Evolutionary conservation across 306 rosid species (phyloP).

Genomic region (Carpinus fangiana): DNA sequence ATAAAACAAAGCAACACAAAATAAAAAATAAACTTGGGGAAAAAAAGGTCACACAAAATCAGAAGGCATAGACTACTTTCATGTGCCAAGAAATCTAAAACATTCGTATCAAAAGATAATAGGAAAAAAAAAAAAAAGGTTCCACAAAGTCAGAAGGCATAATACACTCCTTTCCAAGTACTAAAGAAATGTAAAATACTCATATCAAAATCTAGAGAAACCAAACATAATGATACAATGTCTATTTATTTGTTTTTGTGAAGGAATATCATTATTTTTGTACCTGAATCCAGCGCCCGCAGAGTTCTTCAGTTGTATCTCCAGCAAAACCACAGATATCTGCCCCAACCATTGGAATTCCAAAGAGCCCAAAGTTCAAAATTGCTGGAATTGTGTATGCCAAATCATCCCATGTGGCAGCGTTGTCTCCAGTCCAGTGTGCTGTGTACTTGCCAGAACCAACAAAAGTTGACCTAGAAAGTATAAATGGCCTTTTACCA

Average conservation of each 20-base stretch:
- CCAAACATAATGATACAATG: neutral
- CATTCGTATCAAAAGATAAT: no score
- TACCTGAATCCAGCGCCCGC: conserved; percentile 95
- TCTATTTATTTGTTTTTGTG: neutral
- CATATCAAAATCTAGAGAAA: neutral
- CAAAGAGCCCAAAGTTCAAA: conserved; percentile 73
- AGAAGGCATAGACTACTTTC: neutral
- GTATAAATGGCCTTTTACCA: conserved; percentile 85
- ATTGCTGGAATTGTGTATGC: conserved; percentile 70
- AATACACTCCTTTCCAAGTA: neutral
- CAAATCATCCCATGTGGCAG: conserved; percentile 82
- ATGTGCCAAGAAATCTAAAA: neutral
- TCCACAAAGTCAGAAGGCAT: neutral
- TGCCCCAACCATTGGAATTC: conserved; percentile 94
- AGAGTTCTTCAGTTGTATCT: conserved; percentile 81
- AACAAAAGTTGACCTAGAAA: conserved; percentile 81
- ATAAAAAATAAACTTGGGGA: neutral
- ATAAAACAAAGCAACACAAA: neutral
- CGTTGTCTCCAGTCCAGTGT: conserved; percentile 96
- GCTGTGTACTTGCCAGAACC: conserved; percentile 88
- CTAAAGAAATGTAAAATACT: neutral
- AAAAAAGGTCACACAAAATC: neutral
- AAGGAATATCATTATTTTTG: neutral
- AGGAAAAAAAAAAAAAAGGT: no score
- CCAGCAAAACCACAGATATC: conserved; percentile 78